Evolutionary conservation across 805 yeast genomes (phyloP).

Genomic region (Saccharomycopsis vini): DNA sequence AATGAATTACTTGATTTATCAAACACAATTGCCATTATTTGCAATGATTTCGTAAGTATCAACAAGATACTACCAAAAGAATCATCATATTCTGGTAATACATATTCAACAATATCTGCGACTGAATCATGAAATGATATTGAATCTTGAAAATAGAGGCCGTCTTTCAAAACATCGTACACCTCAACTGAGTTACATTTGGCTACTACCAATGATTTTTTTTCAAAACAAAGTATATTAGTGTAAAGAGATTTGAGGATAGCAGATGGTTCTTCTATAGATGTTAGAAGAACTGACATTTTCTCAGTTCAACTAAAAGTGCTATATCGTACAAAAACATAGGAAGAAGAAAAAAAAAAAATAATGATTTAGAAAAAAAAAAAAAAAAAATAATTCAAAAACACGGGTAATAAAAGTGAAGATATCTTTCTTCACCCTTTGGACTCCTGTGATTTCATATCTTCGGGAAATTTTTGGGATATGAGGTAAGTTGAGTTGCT

Average conservation of each 20-base stretch:
- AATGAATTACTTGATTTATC: background rate
- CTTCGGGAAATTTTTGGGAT: too few relatives aligned
- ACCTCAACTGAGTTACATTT: conserved; percentile 5
- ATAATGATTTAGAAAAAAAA: too few relatives aligned
- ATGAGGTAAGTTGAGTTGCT: too few relatives aligned
- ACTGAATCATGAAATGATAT: conserved; percentile 1
- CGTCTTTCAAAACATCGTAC: background rate
- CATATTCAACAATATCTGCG: background rate
- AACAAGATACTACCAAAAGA: background rate
- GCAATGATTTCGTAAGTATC: conserved; percentile 1
- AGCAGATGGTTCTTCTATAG: background rate
- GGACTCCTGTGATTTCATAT: background rate
- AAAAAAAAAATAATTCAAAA: too few relatives aligned
- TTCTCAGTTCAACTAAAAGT: too few relatives aligned
- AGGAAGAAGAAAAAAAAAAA: background rate
- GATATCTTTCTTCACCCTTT: background rate
- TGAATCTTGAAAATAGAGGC: background rate
- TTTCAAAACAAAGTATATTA: background rate
- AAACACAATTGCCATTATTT: conserved; percentile 1
- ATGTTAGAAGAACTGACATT: conserved; percentile 2
- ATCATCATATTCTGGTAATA: background rate
- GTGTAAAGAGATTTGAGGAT: conserved; percentile 3
- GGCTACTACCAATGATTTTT: background rate
- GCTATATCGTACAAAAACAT: too few relatives aligned
- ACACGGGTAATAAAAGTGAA: background rate